Evolutionary conservation across 345 rosid genomes (phyloP).

Genomic region (Mercurialis annua): DNA sequence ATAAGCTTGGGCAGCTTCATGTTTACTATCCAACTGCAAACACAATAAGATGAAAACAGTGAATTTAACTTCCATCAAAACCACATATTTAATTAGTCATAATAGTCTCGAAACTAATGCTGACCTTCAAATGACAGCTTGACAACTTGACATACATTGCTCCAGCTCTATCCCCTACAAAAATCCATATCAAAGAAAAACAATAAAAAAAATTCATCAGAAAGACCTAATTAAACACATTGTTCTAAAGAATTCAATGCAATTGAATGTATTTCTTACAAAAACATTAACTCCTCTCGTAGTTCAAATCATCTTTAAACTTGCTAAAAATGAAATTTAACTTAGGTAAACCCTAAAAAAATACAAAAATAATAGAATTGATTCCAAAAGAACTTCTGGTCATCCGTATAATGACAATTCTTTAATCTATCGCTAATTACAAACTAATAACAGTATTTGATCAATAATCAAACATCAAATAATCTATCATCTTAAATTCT

Average conservation of each 20-base stretch:
- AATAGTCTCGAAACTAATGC: background rate
- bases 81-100: no score
- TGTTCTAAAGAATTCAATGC: no score
- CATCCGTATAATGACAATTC: no score
- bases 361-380: no score
- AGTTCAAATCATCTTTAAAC: no score
- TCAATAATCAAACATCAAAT: background rate
- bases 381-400: no score
- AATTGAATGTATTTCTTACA: no score
- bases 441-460: background rate
- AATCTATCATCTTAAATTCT: background rate
- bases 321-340: no score
- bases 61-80: conserved; percentile 9
- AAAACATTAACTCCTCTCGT: no score
- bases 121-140: conserved; percentile 69
- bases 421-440: no score
- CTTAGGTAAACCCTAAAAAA: no score
- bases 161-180: conserved; percentile 85
- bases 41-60: background rate
- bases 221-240: no score
- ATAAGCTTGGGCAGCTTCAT: conserved; percentile 81
- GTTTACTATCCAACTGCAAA: conserved; percentile 74
- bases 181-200: conserved; percentile 11
- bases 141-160: conserved; percentile 65
- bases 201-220: background rate